phyloP scores from a whole-genome alignment of 225 moss, liverwort and hornwort genomes.

The Bryum argenteum region DNA sequence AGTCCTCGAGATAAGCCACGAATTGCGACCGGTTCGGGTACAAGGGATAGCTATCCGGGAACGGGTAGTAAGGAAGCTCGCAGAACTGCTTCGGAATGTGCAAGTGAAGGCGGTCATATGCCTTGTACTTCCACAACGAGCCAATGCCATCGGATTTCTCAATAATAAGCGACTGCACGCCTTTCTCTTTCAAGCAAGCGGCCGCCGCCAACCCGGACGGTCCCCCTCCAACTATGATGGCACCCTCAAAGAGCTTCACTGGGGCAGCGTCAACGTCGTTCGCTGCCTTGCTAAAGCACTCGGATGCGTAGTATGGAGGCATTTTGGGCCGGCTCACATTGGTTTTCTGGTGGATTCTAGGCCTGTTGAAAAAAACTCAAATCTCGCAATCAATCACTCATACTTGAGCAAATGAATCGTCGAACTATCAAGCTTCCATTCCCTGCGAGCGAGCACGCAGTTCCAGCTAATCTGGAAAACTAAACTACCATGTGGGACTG shows the following conservation, averaged over 20 bases:
- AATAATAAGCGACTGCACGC: slow-evolving; percentile 64
- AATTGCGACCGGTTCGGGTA: slow-evolving; percentile 83
- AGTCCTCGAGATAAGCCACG: slow-evolving; percentile 67
- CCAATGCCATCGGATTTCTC: slow-evolving; percentile 83
- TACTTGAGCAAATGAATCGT: background rate
- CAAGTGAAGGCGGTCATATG: slow-evolving; percentile 80
- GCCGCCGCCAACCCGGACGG: slow-evolving; percentile 80
- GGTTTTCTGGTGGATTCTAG: slow-evolving; percentile 23
- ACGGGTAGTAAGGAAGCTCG: slow-evolving; percentile 63
- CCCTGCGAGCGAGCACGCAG: too few species aligned
- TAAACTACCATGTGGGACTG: slow-evolving; percentile 18
- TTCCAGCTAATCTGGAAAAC: too few species aligned
- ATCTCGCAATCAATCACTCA: slow-evolving; percentile 28
- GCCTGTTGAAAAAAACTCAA: background rate
- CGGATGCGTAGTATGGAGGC: slow-evolving; percentile 39
- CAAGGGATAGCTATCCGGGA: slow-evolving; percentile 66
- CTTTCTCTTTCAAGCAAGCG: slow-evolving; percentile 56
- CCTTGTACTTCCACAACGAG: slow-evolving; percentile 88
- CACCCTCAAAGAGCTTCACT: slow-evolving; percentile 45
- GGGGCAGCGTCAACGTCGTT: background rate
- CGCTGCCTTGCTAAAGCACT: slow-evolving; percentile 16
- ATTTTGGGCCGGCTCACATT: slow-evolving; percentile 7
- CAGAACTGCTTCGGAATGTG: slow-evolving; percentile 93
- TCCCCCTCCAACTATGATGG: slow-evolving; percentile 78
- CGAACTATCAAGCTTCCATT: too few species aligned